Conservation (phyloP, 2,329 filamentous ascomycete genomes). For the Penicillium freii region DNA sequence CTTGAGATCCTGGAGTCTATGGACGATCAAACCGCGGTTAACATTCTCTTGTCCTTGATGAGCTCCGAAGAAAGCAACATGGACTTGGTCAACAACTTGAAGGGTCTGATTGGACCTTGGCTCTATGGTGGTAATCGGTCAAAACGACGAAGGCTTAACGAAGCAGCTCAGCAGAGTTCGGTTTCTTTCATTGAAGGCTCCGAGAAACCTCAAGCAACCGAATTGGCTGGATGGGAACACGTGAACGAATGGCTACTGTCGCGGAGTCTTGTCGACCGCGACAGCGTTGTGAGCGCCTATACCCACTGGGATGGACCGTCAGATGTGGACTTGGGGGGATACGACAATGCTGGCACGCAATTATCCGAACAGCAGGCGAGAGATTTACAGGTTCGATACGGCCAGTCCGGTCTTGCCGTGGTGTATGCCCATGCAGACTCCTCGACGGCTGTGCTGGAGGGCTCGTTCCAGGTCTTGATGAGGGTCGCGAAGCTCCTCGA, state of each 20-base stretch:
- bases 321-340: slow-evolving; percentile 59
- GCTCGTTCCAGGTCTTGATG: slow-evolving; percentile 49
- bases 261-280: slow-evolving; percentile 52
- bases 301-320: slow-evolving; percentile 59
- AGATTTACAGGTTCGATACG: slow-evolving; percentile 51
- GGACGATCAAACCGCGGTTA: slow-evolving; percentile 52
- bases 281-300: slow-evolving; percentile 51
- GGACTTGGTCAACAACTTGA: slow-evolving; percentile 54
- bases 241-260: slow-evolving; percentile 60
- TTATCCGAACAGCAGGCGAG: slow-evolving; percentile 45
- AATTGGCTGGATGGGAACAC: slow-evolving; percentile 53
- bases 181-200: slow-evolving; percentile 27
- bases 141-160: slow-evolving; percentile 53
- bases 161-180: slow-evolving; percentile 27
- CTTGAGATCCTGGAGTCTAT: slow-evolving; percentile 55
- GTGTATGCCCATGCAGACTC: slow-evolving; percentile 55
- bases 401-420: slow-evolving; percentile 58
- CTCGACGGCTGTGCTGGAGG: slow-evolving; percentile 47
- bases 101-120: slow-evolving; percentile 62
- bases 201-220: slow-evolving; percentile 18
- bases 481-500: slow-evolving; percentile 53
- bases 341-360: slow-evolving; percentile 43
- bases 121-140: slow-evolving; percentile 57
- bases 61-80: slow-evolving; percentile 34
- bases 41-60: slow-evolving; percentile 51